Evolutionary conservation across 192 early-diverging fungal genomes (phyloP).

Genomic region (Entomortierella lignicola): DNA sequence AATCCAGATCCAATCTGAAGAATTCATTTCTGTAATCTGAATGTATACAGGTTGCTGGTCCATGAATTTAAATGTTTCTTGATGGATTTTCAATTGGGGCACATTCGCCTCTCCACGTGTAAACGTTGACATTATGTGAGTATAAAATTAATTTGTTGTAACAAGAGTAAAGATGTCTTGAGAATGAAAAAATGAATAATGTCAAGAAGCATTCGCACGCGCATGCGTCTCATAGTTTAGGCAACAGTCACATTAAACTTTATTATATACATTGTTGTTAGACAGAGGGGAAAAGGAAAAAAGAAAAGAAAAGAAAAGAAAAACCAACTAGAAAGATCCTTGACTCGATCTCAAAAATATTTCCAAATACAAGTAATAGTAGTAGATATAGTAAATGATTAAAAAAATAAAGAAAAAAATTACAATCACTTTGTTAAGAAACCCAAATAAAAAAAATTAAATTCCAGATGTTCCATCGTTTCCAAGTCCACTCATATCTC

Average conservation of each 20-base stretch:
- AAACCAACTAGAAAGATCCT: background rate
- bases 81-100: conserved; percentile 20
- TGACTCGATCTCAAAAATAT: too few species aligned
- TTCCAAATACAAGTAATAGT: too few species aligned
- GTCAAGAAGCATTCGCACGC: too few species aligned
- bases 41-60: conserved; percentile 38
- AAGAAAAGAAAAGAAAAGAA: too few species aligned
- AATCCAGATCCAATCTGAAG: conserved; percentile 36
- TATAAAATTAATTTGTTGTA: too few species aligned
- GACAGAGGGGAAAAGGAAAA: too few species aligned
- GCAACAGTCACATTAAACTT: too few species aligned
- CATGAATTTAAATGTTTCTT: conserved; percentile 40
- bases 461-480: background rate
- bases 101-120: background rate
- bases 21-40: conserved; percentile 29
- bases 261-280: too few species aligned
- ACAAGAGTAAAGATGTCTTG: too few species aligned
- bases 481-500: background rate
- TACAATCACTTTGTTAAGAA: background rate
- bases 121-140: conserved; percentile 1
- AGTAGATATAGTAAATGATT: background rate
- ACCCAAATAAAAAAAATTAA: background rate
- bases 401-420: background rate
- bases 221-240: too few species aligned
- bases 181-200: too few species aligned